phyloP scores from a whole-genome alignment of 179 eudicot genomes.

The Beta lomatogona region DNA sequence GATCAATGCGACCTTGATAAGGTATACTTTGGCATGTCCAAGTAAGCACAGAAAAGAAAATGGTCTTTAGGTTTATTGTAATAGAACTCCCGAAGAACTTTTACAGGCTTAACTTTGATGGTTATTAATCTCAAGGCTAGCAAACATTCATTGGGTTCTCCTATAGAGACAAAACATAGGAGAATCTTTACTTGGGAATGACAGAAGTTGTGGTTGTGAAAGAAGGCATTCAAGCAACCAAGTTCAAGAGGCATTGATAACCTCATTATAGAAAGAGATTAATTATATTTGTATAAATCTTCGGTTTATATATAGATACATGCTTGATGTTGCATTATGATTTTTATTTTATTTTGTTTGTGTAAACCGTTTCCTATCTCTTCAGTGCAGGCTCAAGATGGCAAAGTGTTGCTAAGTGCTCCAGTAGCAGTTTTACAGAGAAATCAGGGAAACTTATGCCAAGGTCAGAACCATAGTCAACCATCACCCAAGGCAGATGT shows the following conservation, averaged over 20 bases:
- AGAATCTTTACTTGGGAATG: no score
- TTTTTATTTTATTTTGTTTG: conserved; percentile 20
- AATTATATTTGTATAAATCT: no score
- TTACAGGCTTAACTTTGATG: no score
- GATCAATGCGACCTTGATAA: background rate
- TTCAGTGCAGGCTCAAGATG: conserved; percentile 78
- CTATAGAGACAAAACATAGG: no score
- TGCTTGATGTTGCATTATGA: background rate
- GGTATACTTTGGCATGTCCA: background rate
- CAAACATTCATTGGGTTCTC: no score
- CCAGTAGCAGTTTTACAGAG: conserved; percentile 42
- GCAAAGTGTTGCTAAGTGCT: conserved; percentile 38
- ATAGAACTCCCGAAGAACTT: no score
- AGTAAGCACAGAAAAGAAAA: background rate
- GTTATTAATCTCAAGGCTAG: no score
- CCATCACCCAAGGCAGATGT: conserved; percentile 31
- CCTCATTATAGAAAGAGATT: no score
- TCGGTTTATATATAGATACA: background rate
- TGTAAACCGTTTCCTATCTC: conserved; percentile 37
- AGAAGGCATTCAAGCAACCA: no score
- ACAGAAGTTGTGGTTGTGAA: no score
- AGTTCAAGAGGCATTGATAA: no score
- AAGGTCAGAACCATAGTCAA: conserved; percentile 34
- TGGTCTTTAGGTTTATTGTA: background rate
- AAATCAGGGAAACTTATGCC: conserved; percentile 53